Conservation (phyloP, 2,329 filamentous ascomycete species). For the Verticillium longisporum region DNA sequence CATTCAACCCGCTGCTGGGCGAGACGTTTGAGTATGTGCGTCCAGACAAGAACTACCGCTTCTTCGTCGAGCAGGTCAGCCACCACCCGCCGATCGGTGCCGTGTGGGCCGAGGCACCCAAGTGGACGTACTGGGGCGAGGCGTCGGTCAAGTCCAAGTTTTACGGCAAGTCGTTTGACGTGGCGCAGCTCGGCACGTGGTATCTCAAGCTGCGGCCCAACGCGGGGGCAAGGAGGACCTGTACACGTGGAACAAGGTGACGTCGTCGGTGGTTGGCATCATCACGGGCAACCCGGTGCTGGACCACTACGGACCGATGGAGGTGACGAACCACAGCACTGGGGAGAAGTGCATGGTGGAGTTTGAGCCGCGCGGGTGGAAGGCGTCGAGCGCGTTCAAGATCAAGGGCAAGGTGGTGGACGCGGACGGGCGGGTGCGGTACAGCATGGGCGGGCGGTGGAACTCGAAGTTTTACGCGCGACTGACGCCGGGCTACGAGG, state of each 20-base stretch:
- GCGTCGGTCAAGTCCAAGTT: conserved; percentile 95
- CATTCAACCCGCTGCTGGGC: conserved; percentile 92
- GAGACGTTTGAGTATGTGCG: conserved; percentile 96
- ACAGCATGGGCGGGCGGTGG: conserved; percentile 91
- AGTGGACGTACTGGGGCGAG: conserved; percentile 97
- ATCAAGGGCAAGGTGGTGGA: conserved; percentile 82
- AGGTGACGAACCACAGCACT: conserved; percentile 95
- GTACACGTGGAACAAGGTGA: conserved; percentile 99
- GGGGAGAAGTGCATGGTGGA: conserved; percentile 85
- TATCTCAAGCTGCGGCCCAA: conserved; percentile 79
- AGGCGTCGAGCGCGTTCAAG: conserved; percentile 84
- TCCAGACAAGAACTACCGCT: conserved; percentile 95
- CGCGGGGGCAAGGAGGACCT: conserved; percentile 74
- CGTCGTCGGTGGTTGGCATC: conserved; percentile 94
- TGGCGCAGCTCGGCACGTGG: conserved; percentile 95
- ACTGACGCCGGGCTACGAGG: conserved; percentile 85
- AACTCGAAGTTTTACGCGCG: conserved; percentile 96
- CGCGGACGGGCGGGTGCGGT: conserved; percentile 68
- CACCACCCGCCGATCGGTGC: conserved; percentile 95
- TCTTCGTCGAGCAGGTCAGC: conserved; percentile 97
- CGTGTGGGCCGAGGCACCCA: conserved; percentile 83
- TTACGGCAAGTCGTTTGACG: conserved; percentile 94
- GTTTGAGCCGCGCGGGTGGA: conserved; percentile 96
- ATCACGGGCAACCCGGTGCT: conserved; percentile 94
- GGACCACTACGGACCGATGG: conserved; percentile 97